A percentile compares a stretch with the other conserved stretches of the same genome.
Conservation (phyloP, 139 green algal genomes). For the Picochlorum costavermella region DNA sequence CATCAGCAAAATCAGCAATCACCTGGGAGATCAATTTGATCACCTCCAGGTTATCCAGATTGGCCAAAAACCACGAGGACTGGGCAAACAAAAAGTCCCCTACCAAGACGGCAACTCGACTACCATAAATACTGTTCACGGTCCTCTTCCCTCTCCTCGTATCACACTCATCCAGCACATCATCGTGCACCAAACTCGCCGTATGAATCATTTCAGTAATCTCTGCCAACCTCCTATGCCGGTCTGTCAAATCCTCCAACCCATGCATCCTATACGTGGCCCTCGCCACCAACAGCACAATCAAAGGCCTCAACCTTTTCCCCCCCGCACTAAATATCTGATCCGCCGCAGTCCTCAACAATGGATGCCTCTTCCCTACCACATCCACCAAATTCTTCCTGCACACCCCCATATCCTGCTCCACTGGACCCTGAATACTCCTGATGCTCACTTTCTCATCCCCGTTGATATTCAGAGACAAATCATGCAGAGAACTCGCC, state of each 20-base stretch:
- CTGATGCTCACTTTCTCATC: constrained; percentile 10
- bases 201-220: constrained; percentile 99
- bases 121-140: constrained; percentile 92
- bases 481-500: background rate
- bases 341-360: constrained; percentile 92
- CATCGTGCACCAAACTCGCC: constrained; percentile 94
- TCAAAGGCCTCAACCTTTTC: constrained; percentile 84
- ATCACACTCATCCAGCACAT: constrained; percentile 94
- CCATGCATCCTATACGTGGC: constrained; percentile 58
- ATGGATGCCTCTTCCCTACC: constrained; percentile 82
- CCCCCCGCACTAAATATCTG: constrained; percentile 97
- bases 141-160: constrained; percentile 76
- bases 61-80: constrained; percentile 93
- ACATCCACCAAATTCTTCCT: constrained; percentile 75
- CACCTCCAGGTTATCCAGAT: constrained; percentile 97
- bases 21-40: constrained; percentile 93
- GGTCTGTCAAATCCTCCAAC: constrained; percentile 71
- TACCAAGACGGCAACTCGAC: constrained; percentile 85
- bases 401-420: constrained; percentile 71
- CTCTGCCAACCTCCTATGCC: constrained; percentile 85
- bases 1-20: constrained; percentile 98
- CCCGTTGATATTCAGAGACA: background rate
- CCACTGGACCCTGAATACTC: constrained; percentile 57
- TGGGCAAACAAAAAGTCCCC: constrained; percentile 99
- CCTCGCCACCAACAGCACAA: constrained; percentile 82